Base-by-base conservation (phyloP, 441 rosid genomes). In the Codiaeum variegatum region DNA sequence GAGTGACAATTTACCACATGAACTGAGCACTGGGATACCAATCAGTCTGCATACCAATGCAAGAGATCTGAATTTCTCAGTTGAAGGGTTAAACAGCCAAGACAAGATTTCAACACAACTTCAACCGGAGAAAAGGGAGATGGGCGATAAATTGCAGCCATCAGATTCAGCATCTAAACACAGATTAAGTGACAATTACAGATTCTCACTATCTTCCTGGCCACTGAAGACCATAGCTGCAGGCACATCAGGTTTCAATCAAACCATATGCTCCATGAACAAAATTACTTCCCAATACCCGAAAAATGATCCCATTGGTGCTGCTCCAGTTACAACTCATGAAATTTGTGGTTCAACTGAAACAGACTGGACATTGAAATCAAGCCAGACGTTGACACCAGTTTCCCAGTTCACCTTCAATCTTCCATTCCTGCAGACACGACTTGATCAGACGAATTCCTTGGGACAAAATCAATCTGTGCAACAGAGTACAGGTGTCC, bases 401-500 rank as follows among this genome's bases (percentile, higher is more conserved):
- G 64, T 42, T 67, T 64, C 84, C 24, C 74, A 58, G 12, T 83
- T 73, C 73, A 80, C 63, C 7, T 85, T 86, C 18, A 80, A 82
- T 75, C 76, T 85, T 62, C 83, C 87, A 10, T 84, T 74, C 70
- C 76, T 81, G 24, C 74, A 71, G 77, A 71, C 76, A 26, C 76
- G 70, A 70, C 83, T 85, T 12, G 84, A 80, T 56, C 78, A 78
- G 81, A 73, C 83, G 71, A 84, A 75, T 15, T 69, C 75, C 1
- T 26, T 60, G 8, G 79, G 69, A 55, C 78, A 46, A 51, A 73
- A 65, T 46, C 76, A 71, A 54, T 62, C 31, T 19, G 68, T 54
- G 61, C 76, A 52, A 64, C 71, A 28, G 55, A 69, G 61, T 29
- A 34, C 70, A 47, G 60, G 67, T 58, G 58, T 18, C 3, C 75